These are phyloP conservation scores for Coemansia sp. DNA, from an alignment of 192 early-diverging fungal species.

Conservation along the genomic window DNA sequence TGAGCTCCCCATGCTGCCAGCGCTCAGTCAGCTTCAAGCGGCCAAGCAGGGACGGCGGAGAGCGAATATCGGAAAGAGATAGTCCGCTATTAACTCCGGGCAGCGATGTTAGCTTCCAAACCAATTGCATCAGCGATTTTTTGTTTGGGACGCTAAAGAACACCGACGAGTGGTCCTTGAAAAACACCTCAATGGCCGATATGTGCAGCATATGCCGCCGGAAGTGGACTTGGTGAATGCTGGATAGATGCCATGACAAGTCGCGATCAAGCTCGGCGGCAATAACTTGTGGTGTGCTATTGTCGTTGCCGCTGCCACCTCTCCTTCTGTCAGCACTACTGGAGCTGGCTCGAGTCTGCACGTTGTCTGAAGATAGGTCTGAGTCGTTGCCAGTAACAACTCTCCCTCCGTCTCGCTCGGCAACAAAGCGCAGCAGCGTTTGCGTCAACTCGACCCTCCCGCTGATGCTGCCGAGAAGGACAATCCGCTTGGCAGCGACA, in stretches of 20 bases:
- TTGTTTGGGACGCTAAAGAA: slow-evolving; percentile 38
- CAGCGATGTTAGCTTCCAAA: slow-evolving; percentile 47
- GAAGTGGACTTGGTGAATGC: slow-evolving; percentile 44
- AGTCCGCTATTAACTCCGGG: slow-evolving; percentile 28
- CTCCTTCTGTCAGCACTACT: not conserved
- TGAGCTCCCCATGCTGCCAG: slow-evolving; percentile 85
- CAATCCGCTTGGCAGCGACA: slow-evolving; percentile 27
- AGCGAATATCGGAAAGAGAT: slow-evolving; percentile 36
- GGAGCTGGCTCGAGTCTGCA: not conserved
- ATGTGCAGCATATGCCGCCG: slow-evolving; percentile 44
- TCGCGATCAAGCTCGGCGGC: slow-evolving; percentile 41
- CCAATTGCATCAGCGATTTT: slow-evolving; percentile 45
- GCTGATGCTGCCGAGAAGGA: slow-evolving; percentile 32
- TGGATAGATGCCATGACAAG: slow-evolving; percentile 32
- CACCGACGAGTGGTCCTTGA: slow-evolving; percentile 38
- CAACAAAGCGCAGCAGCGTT: slow-evolving; percentile 30
- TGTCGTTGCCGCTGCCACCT: not conserved
- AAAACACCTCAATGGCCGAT: slow-evolving; percentile 51
- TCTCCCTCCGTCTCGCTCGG: slow-evolving; percentile 25
- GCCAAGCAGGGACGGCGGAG: slow-evolving; percentile 27
- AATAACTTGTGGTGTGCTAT: slow-evolving; percentile 18
- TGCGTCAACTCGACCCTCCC: slow-evolving; percentile 40
- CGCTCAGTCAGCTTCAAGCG: slow-evolving; percentile 62
- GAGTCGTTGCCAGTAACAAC: slow-evolving; percentile 12
- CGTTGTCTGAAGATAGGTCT: not conserved